Percentiles rank a stretch among this genome's conserved stretches.
phyloP scores from a whole-genome alignment of 495 filamentous ascomycete species.

The Lepraria neglecta region DNA sequence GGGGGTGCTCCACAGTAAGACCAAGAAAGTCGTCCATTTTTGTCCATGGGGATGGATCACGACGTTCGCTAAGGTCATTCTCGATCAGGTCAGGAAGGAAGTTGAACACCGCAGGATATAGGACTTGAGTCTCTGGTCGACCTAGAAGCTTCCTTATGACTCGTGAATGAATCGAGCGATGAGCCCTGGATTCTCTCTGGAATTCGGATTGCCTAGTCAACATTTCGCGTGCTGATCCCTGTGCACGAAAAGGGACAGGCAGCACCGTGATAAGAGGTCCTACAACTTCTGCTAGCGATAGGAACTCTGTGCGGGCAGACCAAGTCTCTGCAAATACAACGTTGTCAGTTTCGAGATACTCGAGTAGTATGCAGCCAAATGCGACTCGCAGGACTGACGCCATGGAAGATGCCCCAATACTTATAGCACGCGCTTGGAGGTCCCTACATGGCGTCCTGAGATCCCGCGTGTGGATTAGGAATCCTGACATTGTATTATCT shows the following conservation, averaged over 20 bases:
- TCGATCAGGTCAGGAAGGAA: slow-evolving; percentile 25
- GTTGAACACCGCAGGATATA: slow-evolving; percentile 37
- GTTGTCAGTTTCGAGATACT: slow-evolving; percentile 33
- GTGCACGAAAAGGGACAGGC: slow-evolving; percentile 31
- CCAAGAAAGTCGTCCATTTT: slow-evolving; percentile 30
- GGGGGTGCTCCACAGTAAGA: slow-evolving; percentile 35
- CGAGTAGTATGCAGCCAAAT: slow-evolving; percentile 31
- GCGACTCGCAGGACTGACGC: slow-evolving; percentile 33
- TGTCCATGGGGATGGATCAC: slow-evolving; percentile 23
- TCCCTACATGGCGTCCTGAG: slow-evolving; percentile 23
- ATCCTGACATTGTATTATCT: slow-evolving; percentile 8
- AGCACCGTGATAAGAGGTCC: slow-evolving; percentile 35
- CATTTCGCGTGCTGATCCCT: slow-evolving; percentile 25
- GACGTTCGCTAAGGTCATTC: background rate
- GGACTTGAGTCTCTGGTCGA: slow-evolving; percentile 25
- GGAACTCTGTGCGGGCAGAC: slow-evolving; percentile 31
- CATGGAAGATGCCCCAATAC: slow-evolving; percentile 32
- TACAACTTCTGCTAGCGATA: slow-evolving; percentile 29
- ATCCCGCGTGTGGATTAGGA: background rate
- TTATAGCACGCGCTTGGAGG: slow-evolving; percentile 25
- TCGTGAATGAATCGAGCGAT: slow-evolving; percentile 32
- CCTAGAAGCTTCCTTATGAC: slow-evolving; percentile 31
- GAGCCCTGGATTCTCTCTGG: slow-evolving; percentile 27
- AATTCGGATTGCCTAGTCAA: slow-evolving; percentile 29
- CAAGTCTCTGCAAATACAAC: slow-evolving; percentile 36